Conservation (phyloP, 352 stramenopile genomes). For the Phytophthora melonis region DNA sequence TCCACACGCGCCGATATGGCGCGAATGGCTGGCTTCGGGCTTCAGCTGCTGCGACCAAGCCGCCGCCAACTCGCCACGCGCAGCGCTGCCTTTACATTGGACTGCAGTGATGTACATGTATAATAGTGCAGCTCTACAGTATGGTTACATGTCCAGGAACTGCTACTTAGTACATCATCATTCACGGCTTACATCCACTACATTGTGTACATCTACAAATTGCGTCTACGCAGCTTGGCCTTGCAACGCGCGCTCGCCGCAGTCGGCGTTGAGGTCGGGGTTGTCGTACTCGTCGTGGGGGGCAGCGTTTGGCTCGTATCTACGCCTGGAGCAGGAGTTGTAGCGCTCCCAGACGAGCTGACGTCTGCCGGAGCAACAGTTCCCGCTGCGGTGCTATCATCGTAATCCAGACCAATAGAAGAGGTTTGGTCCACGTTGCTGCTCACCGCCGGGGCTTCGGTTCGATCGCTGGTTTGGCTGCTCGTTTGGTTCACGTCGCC, state of each 20-base stretch:
- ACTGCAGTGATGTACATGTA: background rate
- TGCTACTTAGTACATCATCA: no score
- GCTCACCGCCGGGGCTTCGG: background rate
- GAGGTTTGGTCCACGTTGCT: slow-evolving; percentile 18
- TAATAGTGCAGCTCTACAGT: slow-evolving; percentile 5
- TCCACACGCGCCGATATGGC: slow-evolving; percentile 7
- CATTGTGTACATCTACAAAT: slow-evolving; percentile 15
- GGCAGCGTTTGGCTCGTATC: slow-evolving; percentile 2
- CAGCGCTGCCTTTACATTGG: slow-evolving; percentile 15
- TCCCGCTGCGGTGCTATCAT: background rate
- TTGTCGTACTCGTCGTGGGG: slow-evolving; percentile 4
- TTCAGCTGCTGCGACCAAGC: background rate
- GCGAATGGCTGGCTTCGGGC: slow-evolving; percentile 14
- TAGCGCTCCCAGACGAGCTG: background rate
- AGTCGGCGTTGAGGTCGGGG: slow-evolving; percentile 8
- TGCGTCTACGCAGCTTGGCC: slow-evolving; percentile 27
- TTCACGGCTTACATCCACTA: background rate
- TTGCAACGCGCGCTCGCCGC: slow-evolving; percentile 20
- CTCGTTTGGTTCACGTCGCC: slow-evolving; percentile 15
- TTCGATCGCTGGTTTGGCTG: background rate
- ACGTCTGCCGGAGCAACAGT: slow-evolving; percentile 9
- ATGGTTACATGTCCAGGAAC: slow-evolving; percentile 4
- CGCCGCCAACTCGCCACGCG: background rate
- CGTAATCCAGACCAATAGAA: background rate
- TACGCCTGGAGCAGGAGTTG: slow-evolving; percentile 6